Evolutionary conservation across 495 filamentous ascomycete species (phyloP).

Genomic region (Trichoderma virens): DNA sequence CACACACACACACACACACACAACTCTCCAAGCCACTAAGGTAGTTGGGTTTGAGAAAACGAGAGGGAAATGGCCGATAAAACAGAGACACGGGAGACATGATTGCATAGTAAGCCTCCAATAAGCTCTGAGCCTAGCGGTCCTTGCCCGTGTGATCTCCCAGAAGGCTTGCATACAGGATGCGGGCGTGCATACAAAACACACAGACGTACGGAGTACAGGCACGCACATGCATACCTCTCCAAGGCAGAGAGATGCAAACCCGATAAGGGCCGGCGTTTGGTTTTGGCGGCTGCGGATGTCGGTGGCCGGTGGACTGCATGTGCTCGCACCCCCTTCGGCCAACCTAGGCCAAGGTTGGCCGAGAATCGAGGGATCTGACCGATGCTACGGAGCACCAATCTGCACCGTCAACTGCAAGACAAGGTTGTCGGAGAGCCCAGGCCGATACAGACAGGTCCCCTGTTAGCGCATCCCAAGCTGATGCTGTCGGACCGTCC

Average conservation of each 20-base stretch:
- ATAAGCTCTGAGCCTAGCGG: not conserved
- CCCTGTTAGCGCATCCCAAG: constrained; percentile 1
- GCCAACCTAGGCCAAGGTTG: constrained; percentile 4
- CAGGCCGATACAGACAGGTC: not conserved
- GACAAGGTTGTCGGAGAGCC: not conserved
- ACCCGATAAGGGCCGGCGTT: constrained; percentile 5
- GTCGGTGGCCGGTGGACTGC: not conserved
- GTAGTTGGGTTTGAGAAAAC: not conserved
- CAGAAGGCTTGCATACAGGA: not conserved
- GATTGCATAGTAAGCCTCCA: not conserved
- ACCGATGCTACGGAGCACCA: not conserved
- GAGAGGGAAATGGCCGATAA: not conserved
- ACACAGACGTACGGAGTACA: not conserved
- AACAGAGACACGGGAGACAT: not conserved
- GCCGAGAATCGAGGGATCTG: constrained; percentile 4
- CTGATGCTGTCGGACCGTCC: constrained; percentile 3
- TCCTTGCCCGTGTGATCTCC: not conserved
- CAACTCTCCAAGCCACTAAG: not conserved
- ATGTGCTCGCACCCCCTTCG: not conserved
- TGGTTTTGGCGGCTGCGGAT: not conserved
- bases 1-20: too few relatives aligned
- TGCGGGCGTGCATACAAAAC: not conserved
- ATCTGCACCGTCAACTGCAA: not conserved
- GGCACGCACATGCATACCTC: not conserved
- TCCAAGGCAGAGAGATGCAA: not conserved